Evolutionary conservation across 2,329 filamentous ascomycete species (phyloP).

Genomic region (Paecilomyces dactylethromorphus): DNA sequence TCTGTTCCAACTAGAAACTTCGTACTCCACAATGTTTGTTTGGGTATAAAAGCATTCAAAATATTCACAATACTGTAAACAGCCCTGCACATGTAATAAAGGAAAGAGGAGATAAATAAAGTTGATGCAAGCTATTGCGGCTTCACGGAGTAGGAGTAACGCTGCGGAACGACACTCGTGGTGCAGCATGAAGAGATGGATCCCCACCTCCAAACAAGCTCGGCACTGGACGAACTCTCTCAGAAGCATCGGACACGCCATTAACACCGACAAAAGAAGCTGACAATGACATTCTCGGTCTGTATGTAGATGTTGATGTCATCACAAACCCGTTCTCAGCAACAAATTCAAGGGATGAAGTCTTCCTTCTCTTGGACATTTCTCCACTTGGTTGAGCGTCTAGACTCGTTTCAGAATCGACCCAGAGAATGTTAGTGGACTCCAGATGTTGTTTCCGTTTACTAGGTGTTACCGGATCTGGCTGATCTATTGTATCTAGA

Average conservation of each 20-base stretch:
- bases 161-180: neutral
- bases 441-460: neutral
- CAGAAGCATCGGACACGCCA: neutral
- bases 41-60: neutral
- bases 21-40: neutral
- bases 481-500: neutral
- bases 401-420: constrained; percentile 6
- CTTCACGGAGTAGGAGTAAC: neutral
- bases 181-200: neutral
- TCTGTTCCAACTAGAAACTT: neutral
- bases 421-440: constrained; percentile 1
- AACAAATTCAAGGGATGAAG: constrained; percentile 5
- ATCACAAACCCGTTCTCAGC: constrained; percentile 11
- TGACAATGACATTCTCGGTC: neutral
- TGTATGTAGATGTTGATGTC: neutral
- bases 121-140: neutral
- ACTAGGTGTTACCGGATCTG: neutral
- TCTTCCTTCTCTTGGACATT: constrained; percentile 6
- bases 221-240: neutral
- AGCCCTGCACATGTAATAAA: neutral
- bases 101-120: neutral
- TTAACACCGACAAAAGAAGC: neutral
- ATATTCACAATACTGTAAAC: neutral
- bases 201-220: neutral
- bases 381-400: neutral